A percentile compares a stretch with the other conserved stretches of the same genome.
phyloP scores from a whole-genome alignment of 306 rosid genomes.

The Hippophae tibetana region DNA sequence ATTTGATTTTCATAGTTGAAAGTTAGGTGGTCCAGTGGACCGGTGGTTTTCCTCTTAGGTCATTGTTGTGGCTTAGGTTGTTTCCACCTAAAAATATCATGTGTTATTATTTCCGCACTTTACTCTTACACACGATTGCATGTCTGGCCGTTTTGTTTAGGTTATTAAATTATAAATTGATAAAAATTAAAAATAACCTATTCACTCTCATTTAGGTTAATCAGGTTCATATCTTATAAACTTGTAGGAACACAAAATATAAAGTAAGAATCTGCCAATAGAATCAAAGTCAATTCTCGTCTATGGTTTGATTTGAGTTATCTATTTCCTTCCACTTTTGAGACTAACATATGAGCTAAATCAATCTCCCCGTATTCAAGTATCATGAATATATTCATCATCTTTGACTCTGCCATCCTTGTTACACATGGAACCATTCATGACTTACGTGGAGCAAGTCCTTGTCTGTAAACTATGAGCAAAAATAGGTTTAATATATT shows the following conservation, averaged over 20 bases:
- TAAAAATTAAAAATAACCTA: too few relatives aligned
- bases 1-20: too few relatives aligned
- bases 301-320: slow-evolving; percentile 45
- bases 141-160: too few relatives aligned
- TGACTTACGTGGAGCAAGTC: slow-evolving; percentile 63
- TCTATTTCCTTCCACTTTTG: slow-evolving; percentile 91
- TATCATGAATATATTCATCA: slow-evolving; percentile 91
- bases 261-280: slow-evolving; percentile 78
- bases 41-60: too few relatives aligned
- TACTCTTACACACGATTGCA: too few relatives aligned
- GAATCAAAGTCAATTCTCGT: slow-evolving; percentile 91
- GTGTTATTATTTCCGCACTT: too few relatives aligned
- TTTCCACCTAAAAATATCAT: too few relatives aligned
- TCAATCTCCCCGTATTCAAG: slow-evolving; percentile 97
- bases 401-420: slow-evolving; percentile 88
- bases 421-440: slow-evolving; percentile 57
- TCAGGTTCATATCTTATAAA: too few relatives aligned
- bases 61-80: too few relatives aligned
- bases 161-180: too few relatives aligned
- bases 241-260: slow-evolving; percentile 4
- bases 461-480: slow-evolving; percentile 76
- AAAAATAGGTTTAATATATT: slow-evolving; percentile 1
- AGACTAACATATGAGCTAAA: slow-evolving; percentile 94
- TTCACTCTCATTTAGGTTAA: too few relatives aligned
- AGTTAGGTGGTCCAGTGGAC: too few relatives aligned